Evolutionary conservation across 1,284 basidiomycete species (phyloP), one percentile per base, ranked within the genome.

Genomic region (Moesziomyces aphidis): DNA sequence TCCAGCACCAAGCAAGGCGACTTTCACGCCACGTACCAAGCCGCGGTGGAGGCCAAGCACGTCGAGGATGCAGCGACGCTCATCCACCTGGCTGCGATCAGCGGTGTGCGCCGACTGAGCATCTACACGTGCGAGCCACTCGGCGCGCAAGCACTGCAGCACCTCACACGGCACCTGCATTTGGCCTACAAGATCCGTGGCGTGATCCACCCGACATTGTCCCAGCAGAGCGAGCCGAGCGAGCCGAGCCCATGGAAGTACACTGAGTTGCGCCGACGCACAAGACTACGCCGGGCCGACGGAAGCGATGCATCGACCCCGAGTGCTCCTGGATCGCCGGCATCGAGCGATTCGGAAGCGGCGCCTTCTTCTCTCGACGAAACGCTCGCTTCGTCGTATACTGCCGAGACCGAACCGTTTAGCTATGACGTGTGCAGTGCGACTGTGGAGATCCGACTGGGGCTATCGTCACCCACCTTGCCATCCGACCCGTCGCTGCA

Each of bases 351-450:
- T 36, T 68, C 71, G 21, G 71, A 73, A 53, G 61, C 47, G 11
- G 58, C 53, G 4, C 57, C 50, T 4, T 64, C 58, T 7, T 73
- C 58, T 39, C 39, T 67, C 6, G 64, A 73, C 24, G 64, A 68
- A 26, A 73, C 71, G 39, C 57, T 73, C 8, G 71, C 71, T 5
- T 73, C 71, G 4, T 73, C 71, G n/a, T 73, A 68, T 17, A 67
- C 70, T 19, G 57, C 50, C 24, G 64, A 73, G 8, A 43, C 24
- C 48, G 67, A 64, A 19, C 31, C 15, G 36, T 36, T 10, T 19
- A 13, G 22, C 8, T 44, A 24, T 11, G 56, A 47, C 4, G 28
- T 15, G 5, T 24, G 19, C 43, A 47, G 47, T 13, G 61, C 68
- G 2, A 46, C 22, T 5, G 59, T 64, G 2, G 8, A 55, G 22